Percentiles rank a stretch among this genome's conserved stretches.
phyloP scores from a whole-genome alignment of 148 eudicot genomes.

The Camellia sinensis region DNA sequence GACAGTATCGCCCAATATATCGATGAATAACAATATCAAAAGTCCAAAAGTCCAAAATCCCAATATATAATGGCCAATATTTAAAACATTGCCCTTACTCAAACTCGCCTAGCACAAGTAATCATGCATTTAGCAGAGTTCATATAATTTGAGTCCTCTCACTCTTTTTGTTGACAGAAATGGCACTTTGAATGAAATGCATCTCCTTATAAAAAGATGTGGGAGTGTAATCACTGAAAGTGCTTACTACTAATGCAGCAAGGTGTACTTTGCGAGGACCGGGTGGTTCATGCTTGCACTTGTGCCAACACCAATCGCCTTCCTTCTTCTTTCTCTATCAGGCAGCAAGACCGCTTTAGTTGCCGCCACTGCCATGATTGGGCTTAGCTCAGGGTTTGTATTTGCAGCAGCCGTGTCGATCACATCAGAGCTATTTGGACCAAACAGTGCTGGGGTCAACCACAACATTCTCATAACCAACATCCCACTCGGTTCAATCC shows the following conservation, averaged over 20 bases:
- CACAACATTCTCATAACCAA: slow-evolving; percentile 34
- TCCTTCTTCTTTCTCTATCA: slow-evolving; percentile 20
- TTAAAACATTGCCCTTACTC: too few species aligned
- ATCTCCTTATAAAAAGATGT: neutral
- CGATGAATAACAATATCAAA: too few species aligned
- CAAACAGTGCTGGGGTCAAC: slow-evolving; percentile 33
- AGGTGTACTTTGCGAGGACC: slow-evolving; percentile 30
- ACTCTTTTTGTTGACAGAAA: neutral
- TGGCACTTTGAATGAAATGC: neutral
- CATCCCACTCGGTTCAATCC: slow-evolving; percentile 30
- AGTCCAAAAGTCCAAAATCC: too few species aligned
- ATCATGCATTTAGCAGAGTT: neutral
- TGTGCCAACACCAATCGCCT: slow-evolving; percentile 25
- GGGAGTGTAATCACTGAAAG: neutral
- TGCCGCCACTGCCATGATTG: slow-evolving; percentile 24
- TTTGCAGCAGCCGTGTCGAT: slow-evolving; percentile 31
- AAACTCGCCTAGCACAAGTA: neutral
- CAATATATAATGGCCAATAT: too few species aligned
- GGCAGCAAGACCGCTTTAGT: slow-evolving; percentile 17
- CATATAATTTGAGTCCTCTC: neutral
- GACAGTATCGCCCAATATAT: too few species aligned
- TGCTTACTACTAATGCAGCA: slow-evolving; percentile 16
- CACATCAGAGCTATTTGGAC: slow-evolving; percentile 32
- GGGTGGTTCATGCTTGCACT: slow-evolving; percentile 27
- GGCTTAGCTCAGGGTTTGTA: slow-evolving; percentile 31